These are phyloP conservation scores for Microcyclospora pomicola DNA, from an alignment of 2,329 filamentous ascomycete genomes.

Conservation along the genomic window DNA sequence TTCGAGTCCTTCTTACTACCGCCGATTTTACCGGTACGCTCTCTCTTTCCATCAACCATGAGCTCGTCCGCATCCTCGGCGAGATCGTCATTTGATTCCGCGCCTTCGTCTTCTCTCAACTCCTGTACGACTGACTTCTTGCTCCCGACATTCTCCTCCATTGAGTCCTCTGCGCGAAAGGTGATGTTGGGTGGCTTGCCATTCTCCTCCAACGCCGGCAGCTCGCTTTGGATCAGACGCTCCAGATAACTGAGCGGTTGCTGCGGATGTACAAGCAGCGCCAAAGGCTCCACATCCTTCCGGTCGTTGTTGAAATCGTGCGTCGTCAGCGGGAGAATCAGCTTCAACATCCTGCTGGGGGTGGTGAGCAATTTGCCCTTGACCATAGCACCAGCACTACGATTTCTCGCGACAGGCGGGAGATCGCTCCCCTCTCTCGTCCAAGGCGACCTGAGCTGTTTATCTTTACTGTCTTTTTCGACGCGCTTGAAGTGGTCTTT, in stretches of 20 bases:
- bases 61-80: slow-evolving; percentile 35
- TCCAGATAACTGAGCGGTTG: slow-evolving; percentile 86
- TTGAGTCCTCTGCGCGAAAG: slow-evolving; percentile 67
- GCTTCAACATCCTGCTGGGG: slow-evolving; percentile 64
- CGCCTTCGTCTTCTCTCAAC: slow-evolving; percentile 21
- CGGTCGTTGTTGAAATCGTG: slow-evolving; percentile 44
- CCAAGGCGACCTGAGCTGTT: slow-evolving; percentile 51
- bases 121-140: slow-evolving; percentile 23
- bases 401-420: slow-evolving; percentile 40
- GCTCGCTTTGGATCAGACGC: slow-evolving; percentile 73
- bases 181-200: slow-evolving; percentile 57
- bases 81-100: slow-evolving; percentile 24
- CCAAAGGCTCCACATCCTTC: slow-evolving; percentile 68
- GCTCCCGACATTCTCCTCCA: slow-evolving; percentile 39
- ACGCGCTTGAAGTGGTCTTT: slow-evolving; percentile 30
- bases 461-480: slow-evolving; percentile 36
- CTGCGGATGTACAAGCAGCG: slow-evolving; percentile 74
- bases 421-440: slow-evolving; percentile 46
- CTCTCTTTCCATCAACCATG: slow-evolving; percentile 36
- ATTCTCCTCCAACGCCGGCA: slow-evolving; percentile 49
- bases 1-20: slow-evolving; percentile 16
- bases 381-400: slow-evolving; percentile 46
- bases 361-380: slow-evolving; percentile 70
- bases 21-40: slow-evolving; percentile 31
- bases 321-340: slow-evolving; percentile 61